Evolutionary conservation across 805 yeast genomes (phyloP).

Genomic region (Naumovozyma baii): DNA sequence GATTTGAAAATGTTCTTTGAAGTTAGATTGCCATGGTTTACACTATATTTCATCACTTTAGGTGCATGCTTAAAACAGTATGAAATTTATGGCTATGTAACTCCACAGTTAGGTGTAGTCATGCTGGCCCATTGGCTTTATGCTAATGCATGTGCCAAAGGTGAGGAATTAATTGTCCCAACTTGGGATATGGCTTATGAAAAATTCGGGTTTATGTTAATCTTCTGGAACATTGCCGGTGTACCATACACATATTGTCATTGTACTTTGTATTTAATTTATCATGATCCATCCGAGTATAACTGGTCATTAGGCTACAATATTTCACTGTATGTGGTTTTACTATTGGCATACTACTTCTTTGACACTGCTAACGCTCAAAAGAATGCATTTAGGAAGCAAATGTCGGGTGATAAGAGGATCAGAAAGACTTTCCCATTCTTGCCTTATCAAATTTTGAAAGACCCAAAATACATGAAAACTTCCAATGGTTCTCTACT

Average conservation of each 20-base stretch:
- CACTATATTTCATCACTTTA: conserved; percentile 64
- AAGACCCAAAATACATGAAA: conserved; percentile 74
- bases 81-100: conserved; percentile 68
- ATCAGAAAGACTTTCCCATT: conserved; percentile 88
- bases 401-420: conserved; percentile 66
- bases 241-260: conserved; percentile 98
- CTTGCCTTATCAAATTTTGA: conserved; percentile 73
- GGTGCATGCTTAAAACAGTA: conserved; percentile 71
- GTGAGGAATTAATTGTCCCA: conserved; percentile 94
- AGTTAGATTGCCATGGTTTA: conserved; percentile 95
- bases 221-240: conserved; percentile 98
- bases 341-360: conserved; percentile 73
- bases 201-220: conserved; percentile 97
- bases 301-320: conserved; percentile 58
- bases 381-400: conserved; percentile 83
- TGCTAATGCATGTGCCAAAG: conserved; percentile 95
- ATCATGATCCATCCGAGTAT: conserved; percentile 80
- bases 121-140: conserved; percentile 85
- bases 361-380: conserved; percentile 94
- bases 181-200: conserved; percentile 99
- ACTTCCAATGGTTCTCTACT: conserved; percentile 79
- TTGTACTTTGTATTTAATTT: conserved; percentile 72
- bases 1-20: conserved; percentile 97
- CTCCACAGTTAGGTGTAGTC: conserved; percentile 66
- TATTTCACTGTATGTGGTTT: conserved; percentile 42